Percentiles rank a stretch among this genome's conserved stretches.
These are phyloP conservation scores for Botryosphaeria agaves DNA, from an alignment of 2,329 filamentous ascomycete genomes.

Conservation along the genomic window DNA sequence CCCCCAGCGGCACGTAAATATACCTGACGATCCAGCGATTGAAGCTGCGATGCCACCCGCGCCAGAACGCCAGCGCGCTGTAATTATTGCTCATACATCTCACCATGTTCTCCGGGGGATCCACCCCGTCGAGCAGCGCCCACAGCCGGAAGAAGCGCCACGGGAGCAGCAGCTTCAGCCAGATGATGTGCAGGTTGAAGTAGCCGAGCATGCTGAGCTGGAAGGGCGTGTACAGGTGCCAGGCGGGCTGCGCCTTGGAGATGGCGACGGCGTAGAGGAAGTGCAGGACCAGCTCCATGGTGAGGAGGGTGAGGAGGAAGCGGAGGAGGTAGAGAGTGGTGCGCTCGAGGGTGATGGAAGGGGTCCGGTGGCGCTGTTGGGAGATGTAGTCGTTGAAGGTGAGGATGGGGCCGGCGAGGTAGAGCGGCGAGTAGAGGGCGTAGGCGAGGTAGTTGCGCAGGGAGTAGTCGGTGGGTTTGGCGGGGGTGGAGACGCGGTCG, in stretches of 20 bases:
- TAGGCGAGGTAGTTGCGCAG: constrained; percentile 86
- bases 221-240: constrained; percentile 68
- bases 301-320: constrained; percentile 61
- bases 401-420: constrained; percentile 80
- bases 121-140: constrained; percentile 76
- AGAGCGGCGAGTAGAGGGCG: constrained; percentile 78
- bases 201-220: constrained; percentile 83
- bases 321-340: constrained; percentile 71
- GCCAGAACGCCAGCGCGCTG: constrained; percentile 82
- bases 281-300: constrained; percentile 84
- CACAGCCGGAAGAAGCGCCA: constrained; percentile 99
- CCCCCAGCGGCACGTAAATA: constrained; percentile 82
- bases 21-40: constrained; percentile 93
- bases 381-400: constrained; percentile 98
- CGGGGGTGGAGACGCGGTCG: constrained; percentile 66
- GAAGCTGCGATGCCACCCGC: constrained; percentile 86
- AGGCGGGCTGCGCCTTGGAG: constrained; percentile 60
- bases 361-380: constrained; percentile 56
- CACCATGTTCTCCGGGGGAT: constrained; percentile 96
- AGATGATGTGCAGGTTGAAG: constrained; percentile 94
- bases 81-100: constrained; percentile 94
- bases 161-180: constrained; percentile 89
- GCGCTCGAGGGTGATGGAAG: constrained; percentile 51
- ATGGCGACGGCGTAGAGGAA: constrained; percentile 91
- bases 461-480: constrained; percentile 50